phyloP scores from a whole-genome alignment of 371 early-diverging fungal genomes.

The Choanephora cucurbitarum region DNA sequence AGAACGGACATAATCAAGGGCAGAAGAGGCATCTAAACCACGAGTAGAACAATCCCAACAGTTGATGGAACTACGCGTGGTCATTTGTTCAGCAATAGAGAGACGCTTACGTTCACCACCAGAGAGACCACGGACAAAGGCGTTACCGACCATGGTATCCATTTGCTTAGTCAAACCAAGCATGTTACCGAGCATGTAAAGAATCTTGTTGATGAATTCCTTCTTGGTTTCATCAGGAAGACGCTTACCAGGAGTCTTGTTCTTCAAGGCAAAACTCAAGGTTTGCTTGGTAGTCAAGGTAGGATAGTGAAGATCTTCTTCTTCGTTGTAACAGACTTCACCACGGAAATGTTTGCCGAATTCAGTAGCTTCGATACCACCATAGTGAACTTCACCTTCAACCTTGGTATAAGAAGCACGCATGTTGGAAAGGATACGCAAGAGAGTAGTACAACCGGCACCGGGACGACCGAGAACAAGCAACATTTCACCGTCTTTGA shows the following conservation, averaged over 20 bases:
- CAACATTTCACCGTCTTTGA: constrained; percentile 62
- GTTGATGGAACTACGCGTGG: constrained; percentile 63
- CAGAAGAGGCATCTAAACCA: constrained; percentile 85
- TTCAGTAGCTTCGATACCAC: constrained; percentile 49
- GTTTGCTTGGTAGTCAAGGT: constrained; percentile 58
- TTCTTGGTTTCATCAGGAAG: constrained; percentile 33
- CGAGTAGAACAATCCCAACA: constrained; percentile 80
- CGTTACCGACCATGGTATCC: constrained; percentile 74
- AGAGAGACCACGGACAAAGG: constrained; percentile 66
- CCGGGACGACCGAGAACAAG: constrained; percentile 63
- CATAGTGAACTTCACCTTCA: constrained; percentile 46
- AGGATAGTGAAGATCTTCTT: constrained; percentile 60
- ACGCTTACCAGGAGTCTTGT: constrained; percentile 54
- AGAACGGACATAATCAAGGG: constrained; percentile 65
- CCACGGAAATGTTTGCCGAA: constrained; percentile 46
- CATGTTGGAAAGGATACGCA: constrained; percentile 57
- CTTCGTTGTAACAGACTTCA: constrained; percentile 58
- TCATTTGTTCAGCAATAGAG: constrained; percentile 75
- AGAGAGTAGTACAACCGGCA: constrained; percentile 56
- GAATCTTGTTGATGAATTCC: constrained; percentile 37
- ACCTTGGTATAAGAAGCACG: constrained; percentile 49
- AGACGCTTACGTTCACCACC: constrained; percentile 81
- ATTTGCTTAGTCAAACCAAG: constrained; percentile 62
- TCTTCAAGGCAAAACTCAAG: constrained; percentile 54
- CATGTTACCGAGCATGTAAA: constrained; percentile 50